phyloP scores from a whole-genome alignment of 495 filamentous ascomycete genomes.

The Aspergillus affinis region DNA sequence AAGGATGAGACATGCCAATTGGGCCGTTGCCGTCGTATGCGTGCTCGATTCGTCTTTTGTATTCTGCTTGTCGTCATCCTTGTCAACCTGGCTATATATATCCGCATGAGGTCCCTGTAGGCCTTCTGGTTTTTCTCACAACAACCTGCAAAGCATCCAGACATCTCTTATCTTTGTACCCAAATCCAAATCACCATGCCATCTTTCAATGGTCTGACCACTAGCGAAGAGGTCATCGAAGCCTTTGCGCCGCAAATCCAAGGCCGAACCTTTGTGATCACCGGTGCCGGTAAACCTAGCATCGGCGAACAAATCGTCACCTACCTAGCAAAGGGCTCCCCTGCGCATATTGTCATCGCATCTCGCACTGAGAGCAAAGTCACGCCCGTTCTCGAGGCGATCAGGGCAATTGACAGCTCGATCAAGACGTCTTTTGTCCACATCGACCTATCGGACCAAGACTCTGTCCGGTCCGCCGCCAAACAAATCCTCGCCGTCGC shows the following conservation, averaged over 20 bases:
- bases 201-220: neutral
- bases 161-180: no score
- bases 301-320: neutral
- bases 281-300: neutral
- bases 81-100: no score
- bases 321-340: neutral
- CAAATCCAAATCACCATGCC: neutral
- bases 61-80: no score
- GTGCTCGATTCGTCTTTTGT: no score
- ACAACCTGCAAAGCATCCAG: no score
- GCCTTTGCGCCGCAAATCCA: neutral
- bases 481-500: slow-evolving; percentile 35
- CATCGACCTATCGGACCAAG: slow-evolving; percentile 30
- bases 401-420: neutral
- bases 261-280: neutral
- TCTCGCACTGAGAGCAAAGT: neutral
- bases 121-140: no score
- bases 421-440: neutral
- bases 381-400: neutral
- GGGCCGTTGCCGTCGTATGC: no score
- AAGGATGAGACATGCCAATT: no score
- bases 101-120: no score
- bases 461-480: slow-evolving; percentile 43
- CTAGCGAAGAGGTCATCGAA: neutral
- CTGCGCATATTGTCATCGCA: neutral